phyloP scores from a whole-genome alignment of 306 rosid genomes.

The Begonia fuchsioides region DNA sequence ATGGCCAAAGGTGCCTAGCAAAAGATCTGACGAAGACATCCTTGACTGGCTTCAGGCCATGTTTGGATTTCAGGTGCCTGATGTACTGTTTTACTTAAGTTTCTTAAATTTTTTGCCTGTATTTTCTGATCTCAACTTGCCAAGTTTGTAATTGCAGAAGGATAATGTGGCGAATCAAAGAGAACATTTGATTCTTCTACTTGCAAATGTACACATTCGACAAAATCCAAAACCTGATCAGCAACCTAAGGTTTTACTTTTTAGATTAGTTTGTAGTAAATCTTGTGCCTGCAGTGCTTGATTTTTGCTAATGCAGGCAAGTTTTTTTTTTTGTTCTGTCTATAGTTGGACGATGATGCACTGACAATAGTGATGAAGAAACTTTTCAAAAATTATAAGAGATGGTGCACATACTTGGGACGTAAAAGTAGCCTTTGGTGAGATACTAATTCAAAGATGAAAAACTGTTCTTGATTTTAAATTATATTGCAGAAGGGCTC shows the following conservation, averaged over 20 bases:
- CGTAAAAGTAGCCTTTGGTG: slow-evolving; percentile 99
- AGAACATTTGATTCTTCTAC: slow-evolving; percentile 90
- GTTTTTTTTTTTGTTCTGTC: slow-evolving; percentile 1
- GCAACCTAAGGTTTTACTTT: slow-evolving; percentile 50
- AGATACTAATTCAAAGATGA: slow-evolving; percentile 16
- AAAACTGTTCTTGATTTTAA: too few species aligned
- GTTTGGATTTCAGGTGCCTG: slow-evolving; percentile 92
- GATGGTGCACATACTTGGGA: slow-evolving; percentile 85
- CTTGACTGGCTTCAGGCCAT: slow-evolving; percentile 90
- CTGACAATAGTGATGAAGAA: slow-evolving; percentile 84
- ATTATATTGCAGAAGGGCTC: too few species aligned
- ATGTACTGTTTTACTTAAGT: not conserved
- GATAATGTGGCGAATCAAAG: slow-evolving; percentile 90
- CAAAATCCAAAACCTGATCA: slow-evolving; percentile 55
- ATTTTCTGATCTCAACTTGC: not conserved
- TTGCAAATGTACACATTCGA: slow-evolving; percentile 83
- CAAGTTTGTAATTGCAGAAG: slow-evolving; percentile 39
- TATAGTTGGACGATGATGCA: slow-evolving; percentile 75
- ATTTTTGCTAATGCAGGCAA: slow-evolving; percentile 6
- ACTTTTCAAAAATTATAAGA: slow-evolving; percentile 82
- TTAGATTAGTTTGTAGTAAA: slow-evolving; percentile 5
- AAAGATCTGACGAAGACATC: slow-evolving; percentile 60
- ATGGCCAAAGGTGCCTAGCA: slow-evolving; percentile 45
- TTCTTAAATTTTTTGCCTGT: not conserved
- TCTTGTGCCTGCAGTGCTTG: slow-evolving; percentile 9